A percentile compares a stretch with the other conserved stretches of the same genome.
Conservation (phyloP, 140 eudicot genomes). For the Bidens hawaiensis region DNA sequence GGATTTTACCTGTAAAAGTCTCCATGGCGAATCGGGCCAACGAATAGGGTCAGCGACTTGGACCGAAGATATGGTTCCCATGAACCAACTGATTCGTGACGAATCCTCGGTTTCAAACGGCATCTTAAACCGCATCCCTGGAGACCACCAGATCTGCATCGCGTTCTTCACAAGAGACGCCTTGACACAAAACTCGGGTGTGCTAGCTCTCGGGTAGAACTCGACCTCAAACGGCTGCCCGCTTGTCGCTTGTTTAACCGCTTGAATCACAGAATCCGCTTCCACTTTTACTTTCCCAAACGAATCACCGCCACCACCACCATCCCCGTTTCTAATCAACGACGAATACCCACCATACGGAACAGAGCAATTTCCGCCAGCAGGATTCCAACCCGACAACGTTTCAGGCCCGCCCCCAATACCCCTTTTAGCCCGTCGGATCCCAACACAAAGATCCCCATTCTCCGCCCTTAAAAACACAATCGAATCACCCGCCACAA, state of each 20-base stretch:
- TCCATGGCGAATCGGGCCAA: constrained; percentile 99
- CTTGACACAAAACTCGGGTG: constrained; percentile 88
- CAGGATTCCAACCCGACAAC: not conserved
- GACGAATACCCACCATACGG: constrained; percentile 83
- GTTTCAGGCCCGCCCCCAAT: constrained; percentile 36
- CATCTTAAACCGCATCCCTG: constrained; percentile 97
- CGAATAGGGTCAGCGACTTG: constrained; percentile 82
- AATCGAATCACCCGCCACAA: constrained; percentile 57
- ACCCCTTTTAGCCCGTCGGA: constrained; percentile 66
- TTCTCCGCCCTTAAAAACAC: constrained; percentile 66
- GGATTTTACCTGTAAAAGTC: constrained; percentile 79
- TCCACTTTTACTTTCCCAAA: constrained; percentile 47
- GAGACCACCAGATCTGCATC: constrained; percentile 78
- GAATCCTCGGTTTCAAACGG: constrained; percentile 97
- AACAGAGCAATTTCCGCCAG: constrained; percentile 40
- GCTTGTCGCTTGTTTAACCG: constrained; percentile 58
- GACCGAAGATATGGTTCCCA: constrained; percentile 88
- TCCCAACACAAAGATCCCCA: constrained; percentile 69
- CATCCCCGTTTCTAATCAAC: constrained; percentile 18
- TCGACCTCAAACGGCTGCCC: constrained; percentile 76
- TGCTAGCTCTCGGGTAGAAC: constrained; percentile 88
- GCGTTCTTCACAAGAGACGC: constrained; percentile 73
- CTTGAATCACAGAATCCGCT: constrained; percentile 71
- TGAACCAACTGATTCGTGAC: constrained; percentile 92
- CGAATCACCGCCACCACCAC: constrained; percentile 27